These are phyloP conservation scores for Hyaloscypha bicolor DNA, from an alignment of 495 filamentous ascomycete species.

Conservation along the genomic window DNA sequence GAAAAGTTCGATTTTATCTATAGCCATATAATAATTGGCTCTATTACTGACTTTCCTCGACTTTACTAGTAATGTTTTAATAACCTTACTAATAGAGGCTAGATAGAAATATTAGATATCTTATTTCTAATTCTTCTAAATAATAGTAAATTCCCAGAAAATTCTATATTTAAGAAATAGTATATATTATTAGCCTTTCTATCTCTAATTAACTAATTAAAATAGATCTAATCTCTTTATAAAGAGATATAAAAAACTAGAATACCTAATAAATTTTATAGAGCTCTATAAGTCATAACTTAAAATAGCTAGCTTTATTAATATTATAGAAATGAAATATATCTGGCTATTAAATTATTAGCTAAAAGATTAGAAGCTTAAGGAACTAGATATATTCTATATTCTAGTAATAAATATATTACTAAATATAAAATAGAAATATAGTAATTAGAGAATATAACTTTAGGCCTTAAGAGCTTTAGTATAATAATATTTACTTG, in stretches of 20 bases:
- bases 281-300: slow-evolving; percentile 26
- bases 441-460: neutral
- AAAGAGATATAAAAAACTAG: slow-evolving; percentile 3
- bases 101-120: too few species aligned
- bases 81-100: slow-evolving; percentile 26
- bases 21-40: slow-evolving; percentile 45
- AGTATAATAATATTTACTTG: neutral
- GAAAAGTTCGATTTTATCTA: slow-evolving; percentile 57
- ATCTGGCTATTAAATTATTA: neutral
- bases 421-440: neutral
- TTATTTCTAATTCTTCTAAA: too few species aligned
- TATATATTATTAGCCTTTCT: neutral
- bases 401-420: neutral
- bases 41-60: slow-evolving; percentile 5
- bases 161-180: too few species aligned
- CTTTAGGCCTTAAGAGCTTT: neutral
- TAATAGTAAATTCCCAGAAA: too few species aligned
- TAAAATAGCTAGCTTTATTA: neutral
- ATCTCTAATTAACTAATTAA: slow-evolving; percentile 24
- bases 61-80: slow-evolving; percentile 17
- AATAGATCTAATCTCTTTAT: slow-evolving; percentile 9
- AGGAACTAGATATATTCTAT: neutral
- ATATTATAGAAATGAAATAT: neutral
- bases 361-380: neutral
- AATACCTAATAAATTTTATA: neutral